Evolutionary conservation across 192 early-diverging fungal genomes (phyloP).

Genomic region (Entomortierella beljakovae): DNA sequence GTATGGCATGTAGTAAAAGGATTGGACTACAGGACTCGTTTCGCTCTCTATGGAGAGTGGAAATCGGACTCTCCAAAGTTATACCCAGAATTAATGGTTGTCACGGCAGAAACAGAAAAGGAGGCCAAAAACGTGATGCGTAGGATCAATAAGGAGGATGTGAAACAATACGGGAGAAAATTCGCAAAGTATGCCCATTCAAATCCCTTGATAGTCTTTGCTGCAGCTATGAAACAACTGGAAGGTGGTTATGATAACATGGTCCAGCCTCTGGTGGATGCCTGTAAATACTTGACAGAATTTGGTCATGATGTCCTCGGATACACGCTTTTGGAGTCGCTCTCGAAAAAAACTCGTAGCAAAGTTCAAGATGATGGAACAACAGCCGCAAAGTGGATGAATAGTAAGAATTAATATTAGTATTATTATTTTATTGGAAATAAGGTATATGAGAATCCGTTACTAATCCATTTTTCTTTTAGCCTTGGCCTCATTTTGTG

Average conservation of each 20-base stretch:
- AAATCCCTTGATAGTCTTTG: conserved; percentile 81
- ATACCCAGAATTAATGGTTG: conserved; percentile 65
- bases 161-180: conserved; percentile 77
- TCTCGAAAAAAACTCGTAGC: conserved; percentile 65
- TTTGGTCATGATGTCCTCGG: conserved; percentile 81
- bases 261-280: conserved; percentile 79
- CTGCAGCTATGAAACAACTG: conserved; percentile 72
- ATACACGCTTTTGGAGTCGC: conserved; percentile 74
- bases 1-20: conserved; percentile 75
- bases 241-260: conserved; percentile 79
- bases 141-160: conserved; percentile 78
- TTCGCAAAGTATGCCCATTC: conserved; percentile 80
- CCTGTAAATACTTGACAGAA: conserved; percentile 77
- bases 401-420: too few species aligned
- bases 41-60: conserved; percentile 86
- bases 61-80: conserved; percentile 65
- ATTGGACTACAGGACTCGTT: conserved; percentile 71
- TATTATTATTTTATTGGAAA: too few species aligned
- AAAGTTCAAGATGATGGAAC: conserved; percentile 75
- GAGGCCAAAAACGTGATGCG: conserved; percentile 73
- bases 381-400: conserved; percentile 71
- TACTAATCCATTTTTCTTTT: not conserved
- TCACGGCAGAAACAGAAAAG: conserved; percentile 57
- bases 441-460: too few species aligned
- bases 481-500: conserved; percentile 72